Percentiles rank a stretch among this genome's conserved stretches.
Evolutionary conservation across 768 basidiomycete species (phyloP).

Genomic region (Mycena epipterygia): DNA sequence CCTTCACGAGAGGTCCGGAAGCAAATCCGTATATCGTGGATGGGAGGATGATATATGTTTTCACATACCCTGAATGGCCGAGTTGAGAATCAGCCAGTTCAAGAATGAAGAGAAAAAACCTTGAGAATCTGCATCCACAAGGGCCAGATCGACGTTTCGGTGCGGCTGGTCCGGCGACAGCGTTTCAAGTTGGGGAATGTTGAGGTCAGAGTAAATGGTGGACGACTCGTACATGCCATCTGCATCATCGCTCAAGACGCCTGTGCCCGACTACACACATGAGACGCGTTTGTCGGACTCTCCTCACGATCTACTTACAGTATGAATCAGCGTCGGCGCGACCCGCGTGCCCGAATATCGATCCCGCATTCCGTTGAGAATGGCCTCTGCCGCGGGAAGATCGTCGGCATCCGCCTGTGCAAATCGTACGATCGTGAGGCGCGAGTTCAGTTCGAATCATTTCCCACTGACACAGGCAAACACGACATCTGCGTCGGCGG

Average conservation of each 20-base stretch:
- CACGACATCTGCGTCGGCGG: constrained; percentile 61
- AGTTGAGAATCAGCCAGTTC: background rate
- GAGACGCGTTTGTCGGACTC: background rate
- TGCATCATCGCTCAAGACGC: constrained; percentile 47
- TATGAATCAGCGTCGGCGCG: constrained; percentile 56
- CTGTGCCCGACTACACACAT: constrained; percentile 42
- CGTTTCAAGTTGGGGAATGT: constrained; percentile 47
- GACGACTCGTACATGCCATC: constrained; percentile 42
- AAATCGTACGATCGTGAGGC: background rate
- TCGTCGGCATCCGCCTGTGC: constrained; percentile 57
- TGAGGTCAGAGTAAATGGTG: constrained; percentile 51
- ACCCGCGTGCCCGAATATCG: constrained; percentile 49
- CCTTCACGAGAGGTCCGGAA: constrained; percentile 60
- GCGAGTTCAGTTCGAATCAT: background rate
- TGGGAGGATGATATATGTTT: constrained; percentile 67
- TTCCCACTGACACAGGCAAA: constrained; percentile 53
- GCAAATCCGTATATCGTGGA: constrained; percentile 68
- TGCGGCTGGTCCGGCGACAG: constrained; percentile 48
- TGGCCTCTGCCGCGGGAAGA: constrained; percentile 53
- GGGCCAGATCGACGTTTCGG: constrained; percentile 49
- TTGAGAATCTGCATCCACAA: constrained; percentile 38
- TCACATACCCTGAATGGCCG: constrained; percentile 56
- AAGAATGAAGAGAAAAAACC: constrained; percentile 7
- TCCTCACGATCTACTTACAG: constrained; percentile 45
- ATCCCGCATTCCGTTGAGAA: constrained; percentile 53